phyloP scores from a whole-genome alignment of 2,329 filamentous ascomycete species.

The Pseudocercospora vitis region DNA sequence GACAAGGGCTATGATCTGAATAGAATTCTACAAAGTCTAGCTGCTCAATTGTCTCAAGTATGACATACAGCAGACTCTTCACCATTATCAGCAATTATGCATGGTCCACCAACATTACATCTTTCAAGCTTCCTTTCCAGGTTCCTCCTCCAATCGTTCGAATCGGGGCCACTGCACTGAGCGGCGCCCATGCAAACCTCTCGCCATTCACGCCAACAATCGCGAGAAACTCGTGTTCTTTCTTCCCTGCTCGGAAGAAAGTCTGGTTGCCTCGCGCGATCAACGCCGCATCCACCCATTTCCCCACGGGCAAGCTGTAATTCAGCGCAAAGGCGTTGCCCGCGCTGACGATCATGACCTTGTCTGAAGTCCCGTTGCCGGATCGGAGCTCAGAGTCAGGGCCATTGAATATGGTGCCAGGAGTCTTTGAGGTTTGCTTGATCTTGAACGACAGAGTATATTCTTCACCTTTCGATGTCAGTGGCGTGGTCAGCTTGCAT shows the following conservation, averaged over 20 bases:
- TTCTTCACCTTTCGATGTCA: conserved; percentile 56
- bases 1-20: too few species aligned
- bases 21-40: background rate
- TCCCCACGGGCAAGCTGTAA: conserved; percentile 42
- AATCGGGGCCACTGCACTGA: conserved; percentile 51
- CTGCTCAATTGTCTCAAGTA: background rate
- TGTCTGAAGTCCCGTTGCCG: conserved; percentile 23
- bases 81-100: background rate
- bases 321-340: conserved; percentile 45
- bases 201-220: conserved; percentile 47
- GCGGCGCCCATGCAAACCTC: conserved; percentile 44
- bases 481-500: conserved; percentile 50
- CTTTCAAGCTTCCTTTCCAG: conserved; percentile 26
- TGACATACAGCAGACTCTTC: background rate
- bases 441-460: conserved; percentile 55
- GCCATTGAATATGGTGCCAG: conserved; percentile 48
- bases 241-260: conserved; percentile 32
- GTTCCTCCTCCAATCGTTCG: conserved; percentile 40
- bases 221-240: conserved; percentile 46
- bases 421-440: conserved; percentile 45
- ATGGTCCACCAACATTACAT: conserved; percentile 24
- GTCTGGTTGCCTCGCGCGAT: conserved; percentile 42
- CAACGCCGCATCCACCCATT: conserved; percentile 41
- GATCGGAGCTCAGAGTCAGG: conserved; percentile 31
- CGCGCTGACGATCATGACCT: conserved; percentile 42